Evolutionary conservation across 148 eudicot species (phyloP).

Genomic region (Chenopodium quinoa): DNA sequence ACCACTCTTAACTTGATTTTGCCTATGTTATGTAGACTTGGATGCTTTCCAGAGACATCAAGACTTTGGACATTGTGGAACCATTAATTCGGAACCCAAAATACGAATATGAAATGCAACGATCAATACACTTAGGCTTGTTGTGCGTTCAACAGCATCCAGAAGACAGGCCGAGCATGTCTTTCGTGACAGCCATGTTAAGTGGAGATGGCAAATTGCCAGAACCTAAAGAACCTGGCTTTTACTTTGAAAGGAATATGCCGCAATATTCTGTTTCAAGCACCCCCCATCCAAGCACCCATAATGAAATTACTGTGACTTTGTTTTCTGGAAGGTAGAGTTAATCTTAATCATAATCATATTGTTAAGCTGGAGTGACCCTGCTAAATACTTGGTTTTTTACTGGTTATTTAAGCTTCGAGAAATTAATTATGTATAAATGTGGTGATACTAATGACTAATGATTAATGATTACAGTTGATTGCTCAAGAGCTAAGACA

Average conservation of each 20-base stretch:
- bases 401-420: not conserved
- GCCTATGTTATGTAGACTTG: conserved; percentile 11
- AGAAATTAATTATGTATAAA: not conserved
- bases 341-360: not conserved
- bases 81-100: not conserved
- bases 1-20: not conserved
- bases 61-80: conserved; percentile 9
- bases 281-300: not conserved
- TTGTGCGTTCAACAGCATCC: conserved; percentile 32
- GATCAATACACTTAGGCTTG: conserved; percentile 17
- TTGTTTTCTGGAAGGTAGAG: conserved; percentile 5
- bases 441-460: too few relatives aligned
- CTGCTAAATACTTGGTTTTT: not conserved
- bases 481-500: too few relatives aligned
- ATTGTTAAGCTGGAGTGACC: not conserved
- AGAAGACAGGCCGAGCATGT: conserved; percentile 29
- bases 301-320: conserved; percentile 7
- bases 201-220: conserved; percentile 14
- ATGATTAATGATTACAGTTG: too few relatives aligned
- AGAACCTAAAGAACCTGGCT: conserved; percentile 24
- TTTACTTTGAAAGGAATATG: conserved; percentile 17
- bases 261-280: conserved; percentile 7
- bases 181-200: conserved; percentile 25
- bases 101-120: not conserved
- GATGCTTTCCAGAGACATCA: conserved; percentile 10